Base-by-base conservation (phyloP, 2,329 filamentous ascomycete genomes). In the Verticillium isaacii region DNA sequence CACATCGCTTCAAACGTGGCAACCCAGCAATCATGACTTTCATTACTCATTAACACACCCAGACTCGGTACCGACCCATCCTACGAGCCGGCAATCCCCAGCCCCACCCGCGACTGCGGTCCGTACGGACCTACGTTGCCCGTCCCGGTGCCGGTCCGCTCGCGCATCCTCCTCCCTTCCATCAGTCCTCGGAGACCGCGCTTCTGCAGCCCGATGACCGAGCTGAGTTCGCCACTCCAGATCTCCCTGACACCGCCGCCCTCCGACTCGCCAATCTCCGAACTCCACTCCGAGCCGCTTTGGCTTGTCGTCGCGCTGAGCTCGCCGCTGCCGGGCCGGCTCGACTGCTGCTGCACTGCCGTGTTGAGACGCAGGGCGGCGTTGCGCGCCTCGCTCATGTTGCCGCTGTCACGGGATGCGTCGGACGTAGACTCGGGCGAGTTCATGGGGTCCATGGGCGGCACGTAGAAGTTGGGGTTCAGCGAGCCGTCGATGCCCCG, bases 201-300 rank as follows among this genome's bases (percentile, higher is more conserved):
- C 80, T 99, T 99, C 80, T 99, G 95, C 66, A 99, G 74, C 0
- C 95, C 95, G 67, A 99, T 96, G 2, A 98, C 94, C 57, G 92
- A 92, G 77, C 91, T 93, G 37, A 94, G 75, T 78, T 96, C 86
- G 62, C 89, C 88, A 69, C 84, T 80, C 94, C 95, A 99, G 0
- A 94, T 80, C 66, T 93, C 90, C 45, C 45, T 52, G 72, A 75
- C 67, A 68, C 76, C 71, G 63, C 74, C 77, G 66, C 75, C 75
- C 63, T 84, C 80, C 17, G 75, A 80, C 5, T 80, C 81, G 41
- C 82, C 83, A 32, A 80, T 69, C 62, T 85, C 82, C 0, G 81
- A 84, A 66, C 82, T 85, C 75, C 82, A 83, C 66, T 87, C 85
- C 1, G 82, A 81, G 15, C 81, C 80, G 25, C 82, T 84, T 11